Evolutionary conservation across 2,329 filamentous ascomycete genomes (phyloP).

Genomic region (Proliferodiscus dingleyae): DNA sequence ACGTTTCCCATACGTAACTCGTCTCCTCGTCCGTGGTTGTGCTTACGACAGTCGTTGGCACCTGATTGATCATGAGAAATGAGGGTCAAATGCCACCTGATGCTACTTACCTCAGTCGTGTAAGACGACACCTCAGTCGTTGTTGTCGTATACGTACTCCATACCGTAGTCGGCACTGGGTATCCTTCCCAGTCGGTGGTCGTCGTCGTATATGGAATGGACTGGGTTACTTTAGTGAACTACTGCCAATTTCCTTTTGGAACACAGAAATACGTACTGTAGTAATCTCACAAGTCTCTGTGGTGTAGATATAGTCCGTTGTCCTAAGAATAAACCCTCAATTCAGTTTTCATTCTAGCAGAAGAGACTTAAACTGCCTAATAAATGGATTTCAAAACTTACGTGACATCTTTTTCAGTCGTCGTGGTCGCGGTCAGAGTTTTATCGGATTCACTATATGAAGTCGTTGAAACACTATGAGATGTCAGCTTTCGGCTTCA

Average conservation of each 20-base stretch:
- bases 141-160: constrained; percentile 11
- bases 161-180: constrained; percentile 14
- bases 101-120: constrained; percentile 4
- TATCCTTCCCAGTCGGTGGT: constrained; percentile 13
- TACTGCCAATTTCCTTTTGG: background rate
- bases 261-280: background rate
- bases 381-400: too few species aligned
- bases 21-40: too few species aligned
- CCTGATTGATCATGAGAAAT: background rate
- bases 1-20: too few species aligned
- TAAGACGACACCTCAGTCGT: constrained; percentile 5
- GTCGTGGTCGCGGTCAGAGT: background rate
- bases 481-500: background rate
- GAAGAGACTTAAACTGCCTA: too few species aligned
- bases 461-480: background rate
- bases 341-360: too few species aligned
- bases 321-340: background rate
- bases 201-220: background rate
- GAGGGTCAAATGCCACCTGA: background rate
- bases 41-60: too few species aligned
- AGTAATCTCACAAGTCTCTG: background rate
- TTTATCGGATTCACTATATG: background rate
- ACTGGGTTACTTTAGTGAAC: constrained; percentile 10
- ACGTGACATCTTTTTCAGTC: background rate
- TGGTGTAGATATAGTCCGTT: background rate